phyloP scores from a whole-genome alignment of 1,284 basidiomycete species.

The Moesziomyces sp. region DNA sequence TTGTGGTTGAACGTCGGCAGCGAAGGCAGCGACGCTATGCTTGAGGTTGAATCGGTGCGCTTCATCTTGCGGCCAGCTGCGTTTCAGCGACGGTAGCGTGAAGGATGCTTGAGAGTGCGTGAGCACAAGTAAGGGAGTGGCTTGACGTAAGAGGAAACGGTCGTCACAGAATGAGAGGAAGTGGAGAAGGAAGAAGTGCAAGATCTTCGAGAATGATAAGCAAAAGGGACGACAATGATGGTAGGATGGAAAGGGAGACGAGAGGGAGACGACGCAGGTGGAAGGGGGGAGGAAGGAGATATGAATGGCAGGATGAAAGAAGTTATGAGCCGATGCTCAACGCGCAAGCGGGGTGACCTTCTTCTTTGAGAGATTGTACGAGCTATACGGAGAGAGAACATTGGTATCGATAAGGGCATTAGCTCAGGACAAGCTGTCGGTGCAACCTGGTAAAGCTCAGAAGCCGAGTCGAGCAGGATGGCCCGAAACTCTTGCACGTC shows the following conservation, averaged over 20 bases:
- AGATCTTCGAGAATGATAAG: too few species aligned
- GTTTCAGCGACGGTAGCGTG: neutral
- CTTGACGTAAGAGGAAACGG: neutral
- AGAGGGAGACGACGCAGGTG: neutral
- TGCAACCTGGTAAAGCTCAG: too few species aligned
- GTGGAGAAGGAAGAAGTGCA: too few species aligned
- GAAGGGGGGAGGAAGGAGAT: neutral
- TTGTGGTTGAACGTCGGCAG: constrained; percentile 23
- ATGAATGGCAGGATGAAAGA: neutral
- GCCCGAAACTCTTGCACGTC: neutral
- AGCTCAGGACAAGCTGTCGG: too few species aligned
- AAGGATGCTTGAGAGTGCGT: too few species aligned
- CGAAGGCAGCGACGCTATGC: constrained; percentile 25
- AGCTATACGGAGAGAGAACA: too few species aligned
- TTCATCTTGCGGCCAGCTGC: constrained; percentile 12
- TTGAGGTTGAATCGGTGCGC: constrained; percentile 16
- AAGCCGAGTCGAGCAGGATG: constrained; percentile 3
- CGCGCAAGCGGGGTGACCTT: too few species aligned
- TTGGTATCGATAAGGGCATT: too few species aligned
- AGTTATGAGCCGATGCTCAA: neutral
- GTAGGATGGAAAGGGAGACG: too few species aligned
- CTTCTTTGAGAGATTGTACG: too few species aligned
- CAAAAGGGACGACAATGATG: too few species aligned
- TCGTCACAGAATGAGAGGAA: neutral
- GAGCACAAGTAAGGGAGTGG: too few species aligned